Base-by-base conservation (phyloP, 805 yeast genomes). In the Kodamaea nitidulidarum region DNA sequence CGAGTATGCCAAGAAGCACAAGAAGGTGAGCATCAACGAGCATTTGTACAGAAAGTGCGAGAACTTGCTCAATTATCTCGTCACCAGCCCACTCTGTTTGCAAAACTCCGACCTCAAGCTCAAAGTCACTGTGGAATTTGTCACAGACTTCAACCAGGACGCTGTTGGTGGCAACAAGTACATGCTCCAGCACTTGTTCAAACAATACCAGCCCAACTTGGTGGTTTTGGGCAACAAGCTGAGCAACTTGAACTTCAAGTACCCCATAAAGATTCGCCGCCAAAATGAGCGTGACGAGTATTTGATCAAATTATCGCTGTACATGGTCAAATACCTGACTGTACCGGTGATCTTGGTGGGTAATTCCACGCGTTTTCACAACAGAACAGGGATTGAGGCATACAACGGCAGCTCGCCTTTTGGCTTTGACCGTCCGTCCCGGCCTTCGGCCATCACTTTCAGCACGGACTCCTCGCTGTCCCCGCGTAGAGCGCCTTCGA, bases 171-270 rank as follows among this genome's bases (percentile, higher is more conserved):
- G 71, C 18, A 54, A 58, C 41, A 67, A 65, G 47, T 57, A 51
- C 39, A 62, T 67, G 65, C 39, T 69, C 24, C 41, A 53, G 14
- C 64, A 66, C 42, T 50, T 69, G 22, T 65, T 55, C 47, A 52
- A 54, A 35, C 74, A 67, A 45, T 69, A 69, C 47, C 70, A 57
- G 40, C 74, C 74, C 2, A 61, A 59, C 35, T 46, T 69, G 41
- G 39, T 69, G 14, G 47, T 67, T 2, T 40, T 63, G 32, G 71
- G 73, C 2, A 67, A 61, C 43, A 61, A 58, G 37, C 55, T 63
- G n/a, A 51, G 67, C 21, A 68, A 63, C 48, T 50, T 67, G 41
- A 69, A 68, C 48, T 69, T 67, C 54, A 65, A 65, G 47, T 69
- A 69, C 43, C 71, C 71, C 1, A 44, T 57, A 10, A 58, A 60